Evolutionary conservation across 2,329 filamentous ascomycete genomes (phyloP).

Genomic region (Colletotrichum karsti): DNA sequence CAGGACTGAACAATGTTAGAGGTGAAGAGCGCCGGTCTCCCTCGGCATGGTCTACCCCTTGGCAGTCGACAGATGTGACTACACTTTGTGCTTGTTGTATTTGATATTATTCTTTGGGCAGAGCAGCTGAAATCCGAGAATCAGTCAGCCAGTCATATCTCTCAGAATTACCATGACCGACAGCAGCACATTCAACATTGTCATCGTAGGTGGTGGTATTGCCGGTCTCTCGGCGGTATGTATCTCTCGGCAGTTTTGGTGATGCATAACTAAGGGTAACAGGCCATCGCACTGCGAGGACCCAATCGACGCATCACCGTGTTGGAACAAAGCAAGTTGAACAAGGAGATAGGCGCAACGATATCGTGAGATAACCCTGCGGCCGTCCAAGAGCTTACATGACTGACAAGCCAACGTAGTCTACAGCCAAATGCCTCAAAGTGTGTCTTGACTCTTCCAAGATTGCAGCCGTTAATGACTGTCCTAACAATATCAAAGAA

Average conservation of each 20-base stretch:
- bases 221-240: conserved; percentile 18
- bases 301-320: conserved; percentile 34
- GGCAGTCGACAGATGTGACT: too few species aligned
- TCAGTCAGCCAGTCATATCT: too few species aligned
- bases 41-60: too few species aligned
- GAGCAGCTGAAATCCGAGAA: too few species aligned
- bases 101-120: too few species aligned
- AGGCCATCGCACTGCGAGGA: conserved; percentile 46
- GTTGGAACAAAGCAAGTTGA: conserved; percentile 35
- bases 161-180: neutral
- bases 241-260: neutral
- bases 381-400: neutral
- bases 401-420: neutral
- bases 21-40: too few species aligned
- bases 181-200: conserved; percentile 21
- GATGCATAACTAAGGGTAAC: neutral
- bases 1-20: too few species aligned
- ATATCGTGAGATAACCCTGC: conserved; percentile 44
- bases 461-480: neutral
- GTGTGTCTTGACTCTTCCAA: conserved; percentile 33
- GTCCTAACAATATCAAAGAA: too few species aligned
- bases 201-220: conserved; percentile 32
- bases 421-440: conserved; percentile 50
- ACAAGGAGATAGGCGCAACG: conserved; percentile 48
- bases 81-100: too few species aligned